A percentile compares a stretch with the other conserved stretches of the same genome.
Conservation (phyloP, 257 asterid species). For the Ilex aquifolium region DNA sequence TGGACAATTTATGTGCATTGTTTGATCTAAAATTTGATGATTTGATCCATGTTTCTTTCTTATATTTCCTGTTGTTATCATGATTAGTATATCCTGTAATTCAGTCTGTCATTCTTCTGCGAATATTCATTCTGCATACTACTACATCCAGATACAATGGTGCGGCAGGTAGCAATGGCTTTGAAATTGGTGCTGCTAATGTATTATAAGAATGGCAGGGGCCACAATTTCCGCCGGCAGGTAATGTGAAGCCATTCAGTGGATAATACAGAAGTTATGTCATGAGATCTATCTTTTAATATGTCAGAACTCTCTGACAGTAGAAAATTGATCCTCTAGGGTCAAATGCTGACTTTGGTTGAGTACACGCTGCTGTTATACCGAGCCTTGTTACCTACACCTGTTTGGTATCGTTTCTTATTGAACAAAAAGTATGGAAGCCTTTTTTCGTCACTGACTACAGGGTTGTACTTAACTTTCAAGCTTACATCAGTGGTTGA, state of each 20-base stretch:
- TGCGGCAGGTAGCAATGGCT: conserved; percentile 75
- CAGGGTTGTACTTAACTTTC: conserved; percentile 83
- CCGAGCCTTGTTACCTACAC: conserved; percentile 85
- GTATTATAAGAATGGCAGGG: conserved; percentile 78
- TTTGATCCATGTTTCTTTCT: not conserved
- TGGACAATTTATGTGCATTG: not conserved
- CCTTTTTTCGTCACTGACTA: conserved; percentile 80
- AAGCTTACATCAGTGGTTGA: conserved; percentile 82
- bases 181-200: conserved; percentile 66
- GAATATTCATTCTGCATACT: not conserved
- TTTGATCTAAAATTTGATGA: too few species aligned
- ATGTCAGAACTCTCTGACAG: conserved; percentile 17
- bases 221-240: conserved; percentile 93
- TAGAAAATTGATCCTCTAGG: conserved; percentile 40
- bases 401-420: conserved; percentile 94
- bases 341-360: conserved; percentile 84
- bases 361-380: conserved; percentile 78
- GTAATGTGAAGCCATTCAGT: conserved; percentile 22
- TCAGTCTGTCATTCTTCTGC: not conserved
- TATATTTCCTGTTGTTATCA: not conserved
- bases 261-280: not conserved
- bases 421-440: conserved; percentile 85
- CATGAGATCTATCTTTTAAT: not conserved
- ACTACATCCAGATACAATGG: conserved; percentile 68
- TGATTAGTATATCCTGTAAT: not conserved